A percentile compares a stretch with the other conserved stretches of the same genome.
Evolutionary conservation across 1,139 yeast species (phyloP).

Genomic region (Sugiyamaella novakii): DNA sequence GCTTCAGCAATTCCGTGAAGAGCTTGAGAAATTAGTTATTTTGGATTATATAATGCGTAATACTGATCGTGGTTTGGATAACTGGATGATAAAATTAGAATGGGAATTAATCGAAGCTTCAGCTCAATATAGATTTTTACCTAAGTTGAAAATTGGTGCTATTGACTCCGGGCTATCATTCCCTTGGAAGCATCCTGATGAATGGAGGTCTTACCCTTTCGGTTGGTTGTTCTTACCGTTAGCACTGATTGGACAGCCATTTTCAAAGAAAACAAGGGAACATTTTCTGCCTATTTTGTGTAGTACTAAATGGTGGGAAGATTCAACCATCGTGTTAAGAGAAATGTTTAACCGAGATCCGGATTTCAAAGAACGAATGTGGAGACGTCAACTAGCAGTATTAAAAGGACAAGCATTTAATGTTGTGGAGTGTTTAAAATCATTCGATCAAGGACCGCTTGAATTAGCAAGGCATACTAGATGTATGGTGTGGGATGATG

Average conservation of each 20-base stretch:
- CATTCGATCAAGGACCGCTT: conserved; percentile 63
- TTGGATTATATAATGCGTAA: conserved; percentile 73
- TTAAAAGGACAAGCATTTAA: conserved; percentile 80
- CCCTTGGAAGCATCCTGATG: conserved; percentile 85
- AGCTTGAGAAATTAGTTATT: conserved; percentile 69
- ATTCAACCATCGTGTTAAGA: conserved; percentile 51
- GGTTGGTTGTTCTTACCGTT: conserved; percentile 77
- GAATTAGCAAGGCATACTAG: conserved; percentile 64
- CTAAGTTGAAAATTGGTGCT: conserved; percentile 63
- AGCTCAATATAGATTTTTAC: conserved; percentile 35
- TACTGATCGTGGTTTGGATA: conserved; percentile 74
- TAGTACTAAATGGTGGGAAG: conserved; percentile 73
- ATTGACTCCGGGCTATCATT: conserved; percentile 76
- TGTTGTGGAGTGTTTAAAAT: conserved; percentile 65
- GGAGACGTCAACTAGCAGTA: conserved; percentile 69
- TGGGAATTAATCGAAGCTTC: conserved; percentile 45
- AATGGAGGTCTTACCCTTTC: conserved; percentile 78
- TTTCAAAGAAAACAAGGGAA: conserved; percentile 55
- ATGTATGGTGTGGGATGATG: conserved; percentile 62
- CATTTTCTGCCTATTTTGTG: conserved; percentile 64
- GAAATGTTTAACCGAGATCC: conserved; percentile 57
- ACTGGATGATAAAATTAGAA: conserved; percentile 71
- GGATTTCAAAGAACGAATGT: conserved; percentile 67
- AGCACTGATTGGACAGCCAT: conserved; percentile 67
- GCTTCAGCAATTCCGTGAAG: conserved; percentile 57